Base-by-base conservation (phyloP, 495 filamentous ascomycete genomes). In the Aspergillus panamensis region DNA sequence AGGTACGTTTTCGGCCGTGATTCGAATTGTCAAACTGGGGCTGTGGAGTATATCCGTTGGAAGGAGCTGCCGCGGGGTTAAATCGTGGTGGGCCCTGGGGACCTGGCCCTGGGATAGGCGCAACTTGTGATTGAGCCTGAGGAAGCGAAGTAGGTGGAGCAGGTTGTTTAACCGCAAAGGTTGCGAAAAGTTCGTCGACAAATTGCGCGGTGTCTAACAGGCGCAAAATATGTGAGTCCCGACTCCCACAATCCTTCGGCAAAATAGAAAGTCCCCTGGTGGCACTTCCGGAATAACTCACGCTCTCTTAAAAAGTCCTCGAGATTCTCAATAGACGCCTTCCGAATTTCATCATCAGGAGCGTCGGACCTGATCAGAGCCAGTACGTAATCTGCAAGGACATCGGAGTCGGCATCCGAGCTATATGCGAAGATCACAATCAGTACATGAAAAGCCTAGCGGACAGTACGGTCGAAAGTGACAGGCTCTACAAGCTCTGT, bases 331-430 rank as follows among this genome's bases (percentile, higher is more conserved):
- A 90, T 82, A 55, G 88, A 93, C 17, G 87, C 82, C 65, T 82
- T 78, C 65, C 86, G 84, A 35, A 96, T 86, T 50, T 86, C 80
- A 5, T 87, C 82, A n/a, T 83, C 81, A 19, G 85, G 80, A 58
- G 88, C 89, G 63, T 96, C 91, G 52, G 90, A 85, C 54, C 84
- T 84, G 32, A 96, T 78, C 9, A 98, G 83, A n/a, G 93, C 93
- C 31, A 97, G 77, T 0, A 98, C 90, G 66, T 97, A 98, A 67
- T 98, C 94, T 31, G 92, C 92, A 14, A 98, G 87, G 3, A 98
- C 91, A 65, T 96, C 92, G 30, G 91, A 86, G 70, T 98, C 94
- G 48, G 92, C 94, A 70, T 97, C 94, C 13, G 92, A 96, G 55
- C 91, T 96, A 63, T 8, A 16, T 21, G 20, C n/a, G 19, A 31